Evolutionary conservation across 352 stramenopile genomes (phyloP).

Genomic region (Globisporangium rhizosaccharum): DNA sequence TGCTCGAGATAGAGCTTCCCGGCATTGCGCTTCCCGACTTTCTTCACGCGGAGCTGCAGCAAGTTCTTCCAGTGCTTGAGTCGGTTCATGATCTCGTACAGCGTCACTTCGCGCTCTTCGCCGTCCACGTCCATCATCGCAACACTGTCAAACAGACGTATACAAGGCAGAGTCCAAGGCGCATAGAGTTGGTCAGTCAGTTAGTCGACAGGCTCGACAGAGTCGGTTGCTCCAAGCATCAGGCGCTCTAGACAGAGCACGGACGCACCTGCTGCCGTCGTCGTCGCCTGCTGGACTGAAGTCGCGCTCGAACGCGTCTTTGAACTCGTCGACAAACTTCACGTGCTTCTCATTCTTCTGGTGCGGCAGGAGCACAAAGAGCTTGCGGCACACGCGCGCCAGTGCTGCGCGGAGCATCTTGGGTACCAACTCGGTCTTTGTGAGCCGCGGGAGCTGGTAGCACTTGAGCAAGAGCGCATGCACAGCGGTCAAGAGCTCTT

Average conservation of each 20-base stretch:
- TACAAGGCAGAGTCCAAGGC: too few species aligned
- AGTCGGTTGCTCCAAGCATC: too few species aligned
- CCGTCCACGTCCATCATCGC: slow-evolving; percentile 15
- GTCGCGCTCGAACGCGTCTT: slow-evolving; percentile 79
- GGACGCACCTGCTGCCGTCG: slow-evolving; percentile 13
- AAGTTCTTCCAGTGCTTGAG: slow-evolving; percentile 91
- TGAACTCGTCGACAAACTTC: slow-evolving; percentile 86
- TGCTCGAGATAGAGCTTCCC: slow-evolving; percentile 80
- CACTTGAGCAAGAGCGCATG: slow-evolving; percentile 94
- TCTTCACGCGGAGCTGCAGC: slow-evolving; percentile 78
- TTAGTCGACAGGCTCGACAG: not conserved
- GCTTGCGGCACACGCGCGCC: slow-evolving; percentile 89
- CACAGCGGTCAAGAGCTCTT: slow-evolving; percentile 96
- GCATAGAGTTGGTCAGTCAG: not conserved
- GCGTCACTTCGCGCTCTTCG: slow-evolving; percentile 31
- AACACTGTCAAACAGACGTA: slow-evolving; percentile 1
- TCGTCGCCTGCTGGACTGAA: slow-evolving; percentile 49
- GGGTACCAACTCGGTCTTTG: slow-evolving; percentile 70
- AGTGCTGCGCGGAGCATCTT: slow-evolving; percentile 89
- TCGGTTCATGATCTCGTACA: slow-evolving; percentile 85
- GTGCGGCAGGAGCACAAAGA: slow-evolving; percentile 82
- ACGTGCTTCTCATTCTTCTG: slow-evolving; percentile 87
- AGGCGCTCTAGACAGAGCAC: not conserved
- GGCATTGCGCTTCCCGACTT: slow-evolving; percentile 58
- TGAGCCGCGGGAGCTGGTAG: slow-evolving; percentile 81